Base-by-base conservation (phyloP, 371 early-diverging fungal genomes). In the Phascolomyces articulosus region DNA sequence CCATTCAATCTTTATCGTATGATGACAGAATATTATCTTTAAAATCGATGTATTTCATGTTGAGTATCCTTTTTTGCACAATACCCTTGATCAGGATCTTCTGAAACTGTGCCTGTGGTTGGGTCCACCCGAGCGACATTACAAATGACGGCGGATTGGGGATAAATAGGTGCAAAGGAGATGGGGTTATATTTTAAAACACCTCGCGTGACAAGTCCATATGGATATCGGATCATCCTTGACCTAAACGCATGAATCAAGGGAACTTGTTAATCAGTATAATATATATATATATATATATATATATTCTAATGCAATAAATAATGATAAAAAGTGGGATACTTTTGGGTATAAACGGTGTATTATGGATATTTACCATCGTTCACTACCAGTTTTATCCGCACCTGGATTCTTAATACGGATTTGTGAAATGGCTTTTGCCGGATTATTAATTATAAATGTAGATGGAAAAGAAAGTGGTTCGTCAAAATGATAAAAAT, bases 201-300 rank as follows among this genome's bases (percentile, higher is more conserved):
- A 6, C 88, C 88, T 56, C 88, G 83, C 10, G 84, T 71, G 3
- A 85, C 82, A 28, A 87, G 66, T 29, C 85, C 85, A 70, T 83
- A 87, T 3, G 82, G 81, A 49, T 82, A 72, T 38, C 79, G 76
- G 47, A 86, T 64, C 28, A 87, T 70, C 26, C 70, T 73, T 2
- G 74, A 73, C 86, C 86, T 77, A 54, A 23, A 9, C 13, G 6
- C 13, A 13, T 47, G n/a, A 11, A 13, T 47, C 47, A 47, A 44
- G 47, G 28, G 16, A 21, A 28, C 6, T 26, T 38, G 21, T 6
- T 54, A 21, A 40, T 47, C 47, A 13, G 20, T 51, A 23, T 51
- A 23, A 15, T 6, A 34, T 34, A 34, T 11, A 34, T 34, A 34
- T 34, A 34, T 34, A 34, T 9, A 34, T 0, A 34, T 34, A 34